These are phyloP conservation scores for Ciborinia camelliae DNA, from an alignment of 2,329 filamentous ascomycete species.

Conservation along the genomic window DNA sequence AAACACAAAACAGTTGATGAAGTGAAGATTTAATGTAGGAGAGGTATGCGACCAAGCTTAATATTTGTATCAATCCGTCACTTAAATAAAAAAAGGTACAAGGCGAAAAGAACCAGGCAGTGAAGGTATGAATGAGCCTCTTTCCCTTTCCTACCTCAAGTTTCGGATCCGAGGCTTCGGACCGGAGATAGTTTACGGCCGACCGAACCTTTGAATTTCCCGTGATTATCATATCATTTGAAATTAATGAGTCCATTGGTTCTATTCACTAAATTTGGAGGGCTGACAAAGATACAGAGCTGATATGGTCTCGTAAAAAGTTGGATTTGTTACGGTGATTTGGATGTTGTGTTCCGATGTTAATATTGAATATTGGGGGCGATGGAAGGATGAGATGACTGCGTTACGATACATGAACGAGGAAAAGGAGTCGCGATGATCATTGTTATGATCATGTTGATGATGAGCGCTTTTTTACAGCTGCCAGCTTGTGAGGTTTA, in stretches of 20 bases:
- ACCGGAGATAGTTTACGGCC: neutral
- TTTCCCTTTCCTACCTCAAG: neutral
- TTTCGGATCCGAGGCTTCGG: neutral
- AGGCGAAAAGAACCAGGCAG: neutral
- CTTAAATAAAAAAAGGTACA: neutral
- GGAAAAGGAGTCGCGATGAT: neutral
- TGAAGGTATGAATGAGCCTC: neutral
- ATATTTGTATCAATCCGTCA: slow-evolving; percentile 3
- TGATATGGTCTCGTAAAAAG: neutral
- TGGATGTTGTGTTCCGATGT: neutral
- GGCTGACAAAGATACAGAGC: neutral
- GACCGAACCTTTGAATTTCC: neutral
- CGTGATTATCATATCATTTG: neutral
- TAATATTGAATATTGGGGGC: neutral
- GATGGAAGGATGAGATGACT: neutral
- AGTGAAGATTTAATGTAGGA: neutral
- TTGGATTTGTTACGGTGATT: neutral
- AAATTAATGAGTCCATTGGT: neutral
- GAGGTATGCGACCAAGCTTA: too few relatives aligned
- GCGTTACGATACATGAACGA: neutral
- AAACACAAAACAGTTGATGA: neutral
- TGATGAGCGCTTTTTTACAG: neutral
- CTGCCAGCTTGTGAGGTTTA: neutral
- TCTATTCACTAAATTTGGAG: neutral
- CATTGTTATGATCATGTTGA: too few relatives aligned